Evolutionary conservation across 371 early-diverging fungal genomes (phyloP).

Genomic region (Rhizomucor miehei): DNA sequence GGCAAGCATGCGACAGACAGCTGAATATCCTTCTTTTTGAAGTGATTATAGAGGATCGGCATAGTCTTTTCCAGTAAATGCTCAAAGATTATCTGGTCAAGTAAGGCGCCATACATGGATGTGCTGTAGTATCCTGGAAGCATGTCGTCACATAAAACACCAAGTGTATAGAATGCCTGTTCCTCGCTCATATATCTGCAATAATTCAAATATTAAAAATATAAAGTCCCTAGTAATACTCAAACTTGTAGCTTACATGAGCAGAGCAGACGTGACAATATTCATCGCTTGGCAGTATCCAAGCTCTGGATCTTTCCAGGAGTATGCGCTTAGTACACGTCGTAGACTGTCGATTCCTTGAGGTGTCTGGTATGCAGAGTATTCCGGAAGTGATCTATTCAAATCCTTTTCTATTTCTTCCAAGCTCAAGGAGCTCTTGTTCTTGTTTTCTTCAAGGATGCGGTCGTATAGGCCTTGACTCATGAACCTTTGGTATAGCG

Average conservation of each 20-base stretch:
- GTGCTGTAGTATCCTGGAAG: slow-evolving; percentile 96
- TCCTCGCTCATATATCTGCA: slow-evolving; percentile 87
- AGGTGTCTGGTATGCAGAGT: slow-evolving; percentile 85
- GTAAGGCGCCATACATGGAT: slow-evolving; percentile 94
- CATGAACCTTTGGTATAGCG: slow-evolving; percentile 83
- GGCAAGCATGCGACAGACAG: slow-evolving; percentile 93
- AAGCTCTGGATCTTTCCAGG: slow-evolving; percentile 85
- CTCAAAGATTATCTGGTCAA: slow-evolving; percentile 95
- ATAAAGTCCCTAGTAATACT: no score
- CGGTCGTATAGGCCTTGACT: slow-evolving; percentile 80
- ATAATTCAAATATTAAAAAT: no score
- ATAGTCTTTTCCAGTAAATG: slow-evolving; percentile 74
- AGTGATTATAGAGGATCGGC: slow-evolving; percentile 77
- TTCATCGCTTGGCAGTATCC: slow-evolving; percentile 99
- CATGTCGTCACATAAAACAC: slow-evolving; percentile 85
- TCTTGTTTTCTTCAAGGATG: slow-evolving; percentile 72
- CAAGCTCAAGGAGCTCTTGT: slow-evolving; percentile 66
- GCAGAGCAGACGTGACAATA: slow-evolving; percentile 90
- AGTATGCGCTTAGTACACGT: slow-evolving; percentile 84
- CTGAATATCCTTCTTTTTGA: slow-evolving; percentile 87
- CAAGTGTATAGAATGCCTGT: slow-evolving; percentile 94
- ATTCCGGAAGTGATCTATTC: slow-evolving; percentile 91
- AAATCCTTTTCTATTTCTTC: slow-evolving; percentile 99
- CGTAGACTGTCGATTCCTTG: slow-evolving; percentile 92
- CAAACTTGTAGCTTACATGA: slow-evolving; percentile 57